Evolutionary conservation across 345 rosid species (phyloP).

Genomic region (Camelina hispida): DNA sequence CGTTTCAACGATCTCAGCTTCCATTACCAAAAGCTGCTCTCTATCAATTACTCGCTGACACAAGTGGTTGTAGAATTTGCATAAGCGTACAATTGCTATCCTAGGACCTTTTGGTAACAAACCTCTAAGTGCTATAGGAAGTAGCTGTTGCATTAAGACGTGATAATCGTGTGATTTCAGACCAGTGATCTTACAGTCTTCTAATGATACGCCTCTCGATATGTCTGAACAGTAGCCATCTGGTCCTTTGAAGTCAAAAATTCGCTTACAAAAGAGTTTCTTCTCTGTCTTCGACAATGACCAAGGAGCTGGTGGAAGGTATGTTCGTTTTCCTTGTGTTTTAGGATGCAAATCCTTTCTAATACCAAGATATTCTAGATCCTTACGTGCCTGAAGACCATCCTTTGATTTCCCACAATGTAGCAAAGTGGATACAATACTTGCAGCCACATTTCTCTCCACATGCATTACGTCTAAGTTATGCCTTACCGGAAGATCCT

Average conservation of each 20-base stretch:
- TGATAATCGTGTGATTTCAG: neutral
- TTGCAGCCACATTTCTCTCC: too few relatives aligned
- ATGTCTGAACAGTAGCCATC: neutral
- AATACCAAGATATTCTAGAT: too few relatives aligned
- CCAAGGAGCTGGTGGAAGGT: neutral
- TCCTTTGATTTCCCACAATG: too few relatives aligned
- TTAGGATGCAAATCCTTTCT: neutral
- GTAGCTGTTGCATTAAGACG: neutral
- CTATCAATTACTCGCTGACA: neutral
- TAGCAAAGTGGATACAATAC: too few relatives aligned
- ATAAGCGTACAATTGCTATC: neutral
- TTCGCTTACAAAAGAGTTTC: neutral
- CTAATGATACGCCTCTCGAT: neutral
- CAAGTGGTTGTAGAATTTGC: neutral
- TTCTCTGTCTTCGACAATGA: constrained; percentile 12
- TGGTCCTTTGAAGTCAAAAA: neutral
- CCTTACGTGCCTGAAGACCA: too few relatives aligned
- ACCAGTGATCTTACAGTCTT: neutral
- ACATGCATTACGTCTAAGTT: too few relatives aligned
- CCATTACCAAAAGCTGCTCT: too few relatives aligned
- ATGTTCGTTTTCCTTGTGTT: neutral
- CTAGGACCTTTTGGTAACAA: neutral
- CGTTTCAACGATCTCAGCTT: too few relatives aligned
- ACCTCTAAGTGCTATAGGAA: neutral
- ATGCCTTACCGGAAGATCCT: too few relatives aligned